Conservation (phyloP, 768 basidiomycete genomes). For the Lentinula detonsa region DNA sequence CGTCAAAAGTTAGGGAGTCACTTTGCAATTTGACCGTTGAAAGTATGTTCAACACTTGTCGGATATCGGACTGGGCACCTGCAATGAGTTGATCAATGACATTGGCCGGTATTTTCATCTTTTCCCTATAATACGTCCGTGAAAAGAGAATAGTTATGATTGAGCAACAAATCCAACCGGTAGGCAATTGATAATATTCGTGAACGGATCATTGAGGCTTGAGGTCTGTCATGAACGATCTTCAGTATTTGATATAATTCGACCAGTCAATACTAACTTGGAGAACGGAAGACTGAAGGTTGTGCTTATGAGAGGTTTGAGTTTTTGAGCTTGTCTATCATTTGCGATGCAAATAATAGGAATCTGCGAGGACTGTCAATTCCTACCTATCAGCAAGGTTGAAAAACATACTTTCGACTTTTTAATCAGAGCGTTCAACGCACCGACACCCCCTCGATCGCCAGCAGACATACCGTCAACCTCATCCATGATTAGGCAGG, state of each 20-base stretch:
- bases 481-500: slow-evolving; percentile 97
- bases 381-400: not conserved
- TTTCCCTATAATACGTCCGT: slow-evolving; percentile 53
- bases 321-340: slow-evolving; percentile 79
- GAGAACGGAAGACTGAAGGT: slow-evolving; percentile 74
- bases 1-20: slow-evolving; percentile 80
- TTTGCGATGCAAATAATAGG: slow-evolving; percentile 99
- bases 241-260: slow-evolving; percentile 6
- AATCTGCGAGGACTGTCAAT: slow-evolving; percentile 42
- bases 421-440: slow-evolving; percentile 85
- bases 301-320: slow-evolving; percentile 75
- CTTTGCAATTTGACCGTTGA: slow-evolving; percentile 94
- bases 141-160: not conserved
- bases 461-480: slow-evolving; percentile 99
- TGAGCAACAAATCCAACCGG: slow-evolving; percentile 52
- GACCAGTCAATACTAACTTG: slow-evolving; percentile 41
- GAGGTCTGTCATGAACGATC: slow-evolving; percentile 51
- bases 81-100: slow-evolving; percentile 88
- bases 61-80: slow-evolving; percentile 92
- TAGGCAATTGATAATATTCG: slow-evolving; percentile 82
- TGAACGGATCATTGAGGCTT: slow-evolving; percentile 70
- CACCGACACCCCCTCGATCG: slow-evolving; percentile 94
- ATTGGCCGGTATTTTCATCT: slow-evolving; percentile 85
- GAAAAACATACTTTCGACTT: slow-evolving; percentile 67
- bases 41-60: slow-evolving; percentile 96